Conservation (phyloP, 2,329 filamentous ascomycete species). For the Catunica adiposa region DNA sequence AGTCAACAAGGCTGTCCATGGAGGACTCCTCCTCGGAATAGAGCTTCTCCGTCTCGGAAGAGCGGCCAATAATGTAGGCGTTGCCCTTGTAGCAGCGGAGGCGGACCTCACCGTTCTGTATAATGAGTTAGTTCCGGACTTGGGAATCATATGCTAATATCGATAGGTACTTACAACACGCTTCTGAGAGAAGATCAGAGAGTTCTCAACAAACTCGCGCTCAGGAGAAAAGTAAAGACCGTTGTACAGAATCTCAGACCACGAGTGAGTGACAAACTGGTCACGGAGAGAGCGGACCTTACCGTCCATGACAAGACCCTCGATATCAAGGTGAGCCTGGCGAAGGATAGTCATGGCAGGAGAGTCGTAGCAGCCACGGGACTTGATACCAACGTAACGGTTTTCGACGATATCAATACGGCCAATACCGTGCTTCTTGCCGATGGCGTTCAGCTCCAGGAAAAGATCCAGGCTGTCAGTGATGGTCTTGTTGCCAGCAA, state of each 20-base stretch:
- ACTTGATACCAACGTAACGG: constrained; percentile 23
- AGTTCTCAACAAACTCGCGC: constrained; percentile 41
- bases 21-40: constrained; percentile 33
- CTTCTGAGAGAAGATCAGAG: constrained; percentile 42
- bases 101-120: constrained; percentile 22
- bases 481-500: constrained; percentile 36
- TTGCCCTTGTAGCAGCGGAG: constrained; percentile 31
- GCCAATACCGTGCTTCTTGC: constrained; percentile 47
- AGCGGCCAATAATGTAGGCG: constrained; percentile 30
- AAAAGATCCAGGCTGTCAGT: constrained; percentile 52
- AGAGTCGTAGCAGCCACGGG: constrained; percentile 32
- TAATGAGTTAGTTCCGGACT: not conserved
- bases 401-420: constrained; percentile 43
- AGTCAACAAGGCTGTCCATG: constrained; percentile 34
- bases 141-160: not conserved
- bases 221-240: constrained; percentile 38
- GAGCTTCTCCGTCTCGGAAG: constrained; percentile 30
- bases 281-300: constrained; percentile 37
- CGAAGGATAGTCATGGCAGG: constrained; percentile 19
- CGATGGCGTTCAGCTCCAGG: constrained; percentile 46
- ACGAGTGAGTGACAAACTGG: constrained; percentile 32
- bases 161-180: constrained; percentile 22
- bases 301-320: constrained; percentile 40
- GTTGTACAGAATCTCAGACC: constrained; percentile 30
- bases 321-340: constrained; percentile 29